phyloP scores from a whole-genome alignment of 2,329 filamentous ascomycete species.

The Daldinia sp. region DNA sequence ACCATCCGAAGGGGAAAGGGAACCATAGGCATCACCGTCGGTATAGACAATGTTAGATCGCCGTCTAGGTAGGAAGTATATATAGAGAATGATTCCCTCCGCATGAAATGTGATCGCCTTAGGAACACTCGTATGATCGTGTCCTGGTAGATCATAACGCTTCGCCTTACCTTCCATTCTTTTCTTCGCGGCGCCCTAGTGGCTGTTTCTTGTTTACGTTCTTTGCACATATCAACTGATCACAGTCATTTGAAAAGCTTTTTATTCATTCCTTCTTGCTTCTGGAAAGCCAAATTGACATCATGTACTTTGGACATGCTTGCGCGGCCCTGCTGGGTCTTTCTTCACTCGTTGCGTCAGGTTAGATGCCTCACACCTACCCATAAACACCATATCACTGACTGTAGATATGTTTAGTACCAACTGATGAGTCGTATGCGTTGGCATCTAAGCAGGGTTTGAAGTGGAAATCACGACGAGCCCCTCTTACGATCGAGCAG shows the following conservation, averaged over 20 bases:
- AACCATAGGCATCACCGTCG: slow-evolving; percentile 33
- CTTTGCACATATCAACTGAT: slow-evolving; percentile 37
- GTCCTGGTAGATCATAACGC: slow-evolving; percentile 39
- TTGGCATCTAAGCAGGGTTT: slow-evolving; percentile 38
- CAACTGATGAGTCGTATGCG: slow-evolving; percentile 40
- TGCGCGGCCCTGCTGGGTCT: slow-evolving; percentile 43
- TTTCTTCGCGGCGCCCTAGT: slow-evolving; percentile 38
- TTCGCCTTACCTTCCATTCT: slow-evolving; percentile 25
- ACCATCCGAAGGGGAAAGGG: slow-evolving; percentile 36
- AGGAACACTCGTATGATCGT: slow-evolving; percentile 39
- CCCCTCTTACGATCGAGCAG: slow-evolving; percentile 49
- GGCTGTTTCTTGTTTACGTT: slow-evolving; percentile 39
- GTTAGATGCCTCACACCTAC: slow-evolving; percentile 25
- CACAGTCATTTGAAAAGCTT: slow-evolving; percentile 47
- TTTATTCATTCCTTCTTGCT: slow-evolving; percentile 45
- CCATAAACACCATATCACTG: slow-evolving; percentile 24
- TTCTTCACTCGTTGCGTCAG: slow-evolving; percentile 43
- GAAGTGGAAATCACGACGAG: slow-evolving; percentile 46
- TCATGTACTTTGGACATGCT: slow-evolving; percentile 41
- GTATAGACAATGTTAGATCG: slow-evolving; percentile 34
- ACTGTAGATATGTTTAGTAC: slow-evolving; percentile 40
- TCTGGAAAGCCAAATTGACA: slow-evolving; percentile 44
- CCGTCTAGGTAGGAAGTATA: slow-evolving; percentile 35
- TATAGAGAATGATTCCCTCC: slow-evolving; percentile 40
- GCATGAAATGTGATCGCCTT: slow-evolving; percentile 40